phyloP scores from a whole-genome alignment of 2,329 filamentous ascomycete genomes.

The Colletotrichum melonis region DNA sequence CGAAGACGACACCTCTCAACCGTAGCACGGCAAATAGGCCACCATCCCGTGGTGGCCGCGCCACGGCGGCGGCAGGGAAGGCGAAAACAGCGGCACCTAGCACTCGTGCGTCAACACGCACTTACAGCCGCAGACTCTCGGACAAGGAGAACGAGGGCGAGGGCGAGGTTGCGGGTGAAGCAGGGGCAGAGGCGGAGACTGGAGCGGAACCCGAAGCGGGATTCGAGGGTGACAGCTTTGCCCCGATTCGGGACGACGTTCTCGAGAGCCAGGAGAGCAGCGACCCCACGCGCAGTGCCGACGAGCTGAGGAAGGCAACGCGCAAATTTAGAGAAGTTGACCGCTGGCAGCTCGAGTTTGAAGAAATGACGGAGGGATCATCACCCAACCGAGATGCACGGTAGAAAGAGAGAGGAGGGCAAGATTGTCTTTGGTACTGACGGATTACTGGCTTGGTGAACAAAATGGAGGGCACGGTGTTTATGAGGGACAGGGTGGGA shows the following conservation, averaged over 20 bases:
- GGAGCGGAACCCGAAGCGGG: constrained; percentile 40
- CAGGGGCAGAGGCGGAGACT: constrained; percentile 44
- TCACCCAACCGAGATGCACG: constrained; percentile 62
- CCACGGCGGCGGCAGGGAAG: constrained; percentile 35
- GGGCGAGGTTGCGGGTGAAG: constrained; percentile 47
- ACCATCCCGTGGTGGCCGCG: constrained; percentile 38
- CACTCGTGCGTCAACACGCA: constrained; percentile 47
- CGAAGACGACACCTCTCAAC: constrained; percentile 44
- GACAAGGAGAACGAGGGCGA: constrained; percentile 69
- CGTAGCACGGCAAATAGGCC: constrained; percentile 41
- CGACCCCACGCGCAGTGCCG: constrained; percentile 49
- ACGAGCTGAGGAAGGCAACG: constrained; percentile 68
- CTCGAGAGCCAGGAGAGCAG: constrained; percentile 42
- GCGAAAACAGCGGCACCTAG: constrained; percentile 32
- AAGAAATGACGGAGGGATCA: constrained; percentile 69
- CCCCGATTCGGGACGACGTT: constrained; percentile 58
- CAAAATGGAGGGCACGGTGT: background rate
- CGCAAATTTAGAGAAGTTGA: constrained; percentile 78
- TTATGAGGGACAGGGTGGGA: background rate
- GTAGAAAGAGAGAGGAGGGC: constrained; percentile 42
- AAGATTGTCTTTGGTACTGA: background rate
- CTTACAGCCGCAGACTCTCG: constrained; percentile 63
- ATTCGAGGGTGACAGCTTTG: constrained; percentile 44
- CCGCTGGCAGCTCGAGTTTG: constrained; percentile 75
- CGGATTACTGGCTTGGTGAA: background rate